A percentile compares a stretch with the other conserved stretches of the same genome.
These are phyloP conservation scores for Pichia manshurica DNA, from an alignment of 805 yeast genomes.

Conservation along the genomic window DNA sequence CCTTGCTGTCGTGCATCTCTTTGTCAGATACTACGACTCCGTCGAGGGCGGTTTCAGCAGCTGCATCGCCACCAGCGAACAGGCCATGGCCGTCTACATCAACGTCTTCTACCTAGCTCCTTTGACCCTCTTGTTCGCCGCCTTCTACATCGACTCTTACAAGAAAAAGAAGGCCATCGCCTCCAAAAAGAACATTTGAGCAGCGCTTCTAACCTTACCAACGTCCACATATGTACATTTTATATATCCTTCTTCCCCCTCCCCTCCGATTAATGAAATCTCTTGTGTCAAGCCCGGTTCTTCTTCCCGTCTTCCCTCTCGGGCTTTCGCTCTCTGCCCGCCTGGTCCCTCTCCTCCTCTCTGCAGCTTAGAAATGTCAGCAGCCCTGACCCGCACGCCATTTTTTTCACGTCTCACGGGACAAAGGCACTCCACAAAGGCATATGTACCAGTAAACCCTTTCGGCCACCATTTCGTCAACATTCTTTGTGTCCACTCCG, in stretches of 20 bases:
- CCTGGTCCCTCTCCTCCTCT: neutral
- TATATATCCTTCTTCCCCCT: no score
- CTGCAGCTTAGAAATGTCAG: neutral
- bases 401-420: no score
- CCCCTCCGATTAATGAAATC: no score
- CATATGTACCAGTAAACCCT: no score
- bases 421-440: neutral
- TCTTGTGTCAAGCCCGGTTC: no score
- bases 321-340: no score
- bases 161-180: constrained; percentile 22
- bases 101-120: constrained; percentile 65
- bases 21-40: constrained; percentile 52
- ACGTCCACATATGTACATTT: no score
- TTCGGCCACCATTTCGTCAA: no score
- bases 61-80: constrained; percentile 54
- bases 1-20: constrained; percentile 58
- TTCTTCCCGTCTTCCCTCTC: no score
- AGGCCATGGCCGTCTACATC: constrained; percentile 55
- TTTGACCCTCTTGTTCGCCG: constrained; percentile 57
- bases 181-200: constrained; percentile 7
- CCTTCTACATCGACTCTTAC: constrained; percentile 59
- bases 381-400: neutral
- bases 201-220: no score
- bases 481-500: no score
- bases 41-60: constrained; percentile 35